Evolutionary conservation across 1,284 basidiomycete genomes (phyloP).

Genomic region (Sanghuangporus weigelae): DNA sequence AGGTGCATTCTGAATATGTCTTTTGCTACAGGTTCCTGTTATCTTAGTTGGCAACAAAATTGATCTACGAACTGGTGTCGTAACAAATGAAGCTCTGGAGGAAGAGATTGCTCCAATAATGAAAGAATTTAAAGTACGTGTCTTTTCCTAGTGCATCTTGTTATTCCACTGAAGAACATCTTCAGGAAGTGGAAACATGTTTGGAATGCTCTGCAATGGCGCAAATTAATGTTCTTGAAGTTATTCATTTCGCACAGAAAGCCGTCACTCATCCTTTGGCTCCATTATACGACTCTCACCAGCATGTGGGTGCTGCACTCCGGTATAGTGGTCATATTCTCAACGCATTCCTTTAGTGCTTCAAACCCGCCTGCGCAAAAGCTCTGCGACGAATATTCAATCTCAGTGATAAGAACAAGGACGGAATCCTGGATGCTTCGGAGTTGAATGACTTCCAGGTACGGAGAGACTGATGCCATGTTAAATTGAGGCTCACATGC

Average conservation of each 20-base stretch:
- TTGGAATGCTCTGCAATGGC: constrained; percentile 93
- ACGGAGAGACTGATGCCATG: constrained; percentile 21
- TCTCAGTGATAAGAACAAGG: constrained; percentile 92
- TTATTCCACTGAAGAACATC: constrained; percentile 13
- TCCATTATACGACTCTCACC: constrained; percentile 93
- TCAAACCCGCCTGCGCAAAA: constrained; percentile 89
- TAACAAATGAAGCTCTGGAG: constrained; percentile 92
- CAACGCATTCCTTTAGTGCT: constrained; percentile 45
- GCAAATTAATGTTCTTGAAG: constrained; percentile 91
- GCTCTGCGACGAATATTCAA: constrained; percentile 94
- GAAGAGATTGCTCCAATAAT: constrained; percentile 94
- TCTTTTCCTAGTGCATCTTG: constrained; percentile 5
- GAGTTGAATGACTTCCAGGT: constrained; percentile 98
- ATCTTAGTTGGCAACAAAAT: constrained; percentile 99
- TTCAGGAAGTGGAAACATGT: constrained; percentile 94
- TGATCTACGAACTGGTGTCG: constrained; percentile 86
- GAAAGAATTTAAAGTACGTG: constrained; percentile 89
- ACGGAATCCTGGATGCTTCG: constrained; percentile 83
- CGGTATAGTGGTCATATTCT: constrained; percentile 1
- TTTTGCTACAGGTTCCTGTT: constrained; percentile 75
- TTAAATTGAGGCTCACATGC: constrained; percentile 8
- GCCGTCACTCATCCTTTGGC: constrained; percentile 97
- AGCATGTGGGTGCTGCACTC: constrained; percentile 61
- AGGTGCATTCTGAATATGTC: constrained; percentile 2
- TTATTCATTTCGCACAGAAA: constrained; percentile 99